Conservation (phyloP, 1,139 yeast genomes). For the Pichia sp. region DNA sequence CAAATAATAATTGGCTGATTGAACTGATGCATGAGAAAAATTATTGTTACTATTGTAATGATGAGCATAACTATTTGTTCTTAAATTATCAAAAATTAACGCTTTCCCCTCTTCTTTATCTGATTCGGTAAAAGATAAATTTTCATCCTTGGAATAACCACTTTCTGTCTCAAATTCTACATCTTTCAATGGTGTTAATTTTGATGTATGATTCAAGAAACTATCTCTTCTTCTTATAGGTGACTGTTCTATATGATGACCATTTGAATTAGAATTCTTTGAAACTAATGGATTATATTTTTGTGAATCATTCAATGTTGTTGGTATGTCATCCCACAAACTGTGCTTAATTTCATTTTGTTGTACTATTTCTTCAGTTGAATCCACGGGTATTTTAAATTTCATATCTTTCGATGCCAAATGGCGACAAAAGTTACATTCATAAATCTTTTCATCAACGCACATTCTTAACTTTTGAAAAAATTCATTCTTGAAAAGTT, state of each 20-base stretch:
- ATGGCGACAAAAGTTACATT: conserved; percentile 30
- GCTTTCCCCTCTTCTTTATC: too few relatives aligned
- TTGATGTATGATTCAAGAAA: too few relatives aligned
- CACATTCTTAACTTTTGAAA: conserved; percentile 57
- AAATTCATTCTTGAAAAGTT: conserved; percentile 58
- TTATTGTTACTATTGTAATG: too few relatives aligned
- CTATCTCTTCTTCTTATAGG: too few relatives aligned
- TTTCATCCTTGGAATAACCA: too few relatives aligned
- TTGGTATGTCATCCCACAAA: conserved; percentile 15
- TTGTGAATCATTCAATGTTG: not conserved
- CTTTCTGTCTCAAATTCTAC: too few relatives aligned
- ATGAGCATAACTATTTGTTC: too few relatives aligned
- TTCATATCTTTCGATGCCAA: conserved; percentile 3
- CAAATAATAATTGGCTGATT: not conserved
- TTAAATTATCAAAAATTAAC: too few relatives aligned
- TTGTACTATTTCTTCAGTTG: conserved; percentile 10
- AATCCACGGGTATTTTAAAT: conserved; percentile 11
- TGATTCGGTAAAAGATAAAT: too few relatives aligned
- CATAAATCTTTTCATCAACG: conserved; percentile 47
- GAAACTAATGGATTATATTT: conserved; percentile 1
- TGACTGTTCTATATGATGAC: not conserved
- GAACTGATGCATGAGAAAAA: not conserved
- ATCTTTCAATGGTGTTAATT: too few relatives aligned
- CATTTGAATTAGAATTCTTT: not conserved
- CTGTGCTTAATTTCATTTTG: conserved; percentile 14